Evolutionary conservation across 2,329 filamentous ascomycete genomes (phyloP).

Genomic region (Shiraia sp.): DNA sequence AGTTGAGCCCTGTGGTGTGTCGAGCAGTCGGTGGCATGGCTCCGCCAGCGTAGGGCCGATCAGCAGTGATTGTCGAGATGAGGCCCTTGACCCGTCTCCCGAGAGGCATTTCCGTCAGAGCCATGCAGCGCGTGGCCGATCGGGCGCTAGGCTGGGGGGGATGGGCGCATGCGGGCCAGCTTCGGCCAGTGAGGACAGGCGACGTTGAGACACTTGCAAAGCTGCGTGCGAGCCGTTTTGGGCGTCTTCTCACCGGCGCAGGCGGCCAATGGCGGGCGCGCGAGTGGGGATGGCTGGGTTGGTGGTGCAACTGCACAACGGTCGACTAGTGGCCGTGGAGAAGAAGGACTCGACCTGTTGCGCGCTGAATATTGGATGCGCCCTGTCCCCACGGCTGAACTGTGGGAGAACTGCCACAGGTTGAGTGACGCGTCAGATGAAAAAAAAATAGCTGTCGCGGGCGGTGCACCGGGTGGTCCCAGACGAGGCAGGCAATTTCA

Average conservation of each 20-base stretch:
- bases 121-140: conserved; percentile 30
- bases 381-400: conserved; percentile 24
- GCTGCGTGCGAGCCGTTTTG: conserved; percentile 31
- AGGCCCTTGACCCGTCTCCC: conserved; percentile 27
- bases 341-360: conserved; percentile 27
- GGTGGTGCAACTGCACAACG: conserved; percentile 41
- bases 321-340: conserved; percentile 37
- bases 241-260: conserved; percentile 27
- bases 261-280: conserved; percentile 17
- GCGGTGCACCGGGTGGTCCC: conserved; percentile 19
- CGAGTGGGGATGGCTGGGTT: conserved; percentile 25
- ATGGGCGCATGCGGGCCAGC: conserved; percentile 20
- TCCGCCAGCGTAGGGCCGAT: conserved; percentile 32
- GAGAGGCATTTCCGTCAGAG: conserved; percentile 28
- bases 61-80: conserved; percentile 24
- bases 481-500: conserved; percentile 30
- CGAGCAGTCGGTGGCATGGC: conserved; percentile 26
- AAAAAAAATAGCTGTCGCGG: conserved; percentile 8
- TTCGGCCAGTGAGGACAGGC: conserved; percentile 26
- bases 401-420: conserved; percentile 19
- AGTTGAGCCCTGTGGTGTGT: conserved; percentile 1
- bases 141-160: conserved; percentile 24
- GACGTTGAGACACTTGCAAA: conserved; percentile 23
- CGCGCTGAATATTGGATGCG: conserved; percentile 8
- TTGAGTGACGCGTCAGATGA: conserved; percentile 29